Conservation (phyloP, 139 green algal genomes). For the Microglena sp. region DNA sequence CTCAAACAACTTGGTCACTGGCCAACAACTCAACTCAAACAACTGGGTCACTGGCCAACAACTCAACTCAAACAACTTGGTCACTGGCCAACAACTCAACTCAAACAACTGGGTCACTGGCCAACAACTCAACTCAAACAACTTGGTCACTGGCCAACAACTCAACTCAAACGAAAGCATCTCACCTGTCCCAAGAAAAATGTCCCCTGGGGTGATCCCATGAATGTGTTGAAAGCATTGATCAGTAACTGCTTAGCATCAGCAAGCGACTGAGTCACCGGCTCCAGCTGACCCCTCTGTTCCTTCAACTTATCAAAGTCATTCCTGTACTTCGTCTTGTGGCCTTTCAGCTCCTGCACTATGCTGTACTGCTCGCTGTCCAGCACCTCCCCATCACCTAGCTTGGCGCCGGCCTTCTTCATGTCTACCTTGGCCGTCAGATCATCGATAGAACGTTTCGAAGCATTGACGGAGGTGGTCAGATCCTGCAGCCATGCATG, state of each 20-base stretch:
- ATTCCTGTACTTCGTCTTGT: conserved; percentile 28
- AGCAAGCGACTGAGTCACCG: conserved; percentile 16
- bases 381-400: conserved; percentile 22
- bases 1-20: no score
- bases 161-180: no score
- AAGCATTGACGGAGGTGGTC: conserved; percentile 27
- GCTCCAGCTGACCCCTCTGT: conserved; percentile 25
- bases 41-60: no score
- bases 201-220: conserved; percentile 10
- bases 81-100: no score
- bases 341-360: conserved; percentile 13
- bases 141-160: no score
- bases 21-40: no score
- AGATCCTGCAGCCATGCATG: no score
- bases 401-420: conserved; percentile 11
- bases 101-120: no score
- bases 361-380: conserved; percentile 43
- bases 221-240: conserved; percentile 48
- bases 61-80: no score
- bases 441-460: conserved; percentile 46
- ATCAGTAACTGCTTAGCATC: conserved; percentile 43
- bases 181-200: no score
- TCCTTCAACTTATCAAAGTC: conserved; percentile 51
- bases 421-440: conserved; percentile 24
- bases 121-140: no score